A percentile compares a stretch with the other conserved stretches of the same genome.
phyloP scores from a whole-genome alignment of 2,329 filamentous ascomycete genomes.

The Cordyceps cateniannulata region DNA sequence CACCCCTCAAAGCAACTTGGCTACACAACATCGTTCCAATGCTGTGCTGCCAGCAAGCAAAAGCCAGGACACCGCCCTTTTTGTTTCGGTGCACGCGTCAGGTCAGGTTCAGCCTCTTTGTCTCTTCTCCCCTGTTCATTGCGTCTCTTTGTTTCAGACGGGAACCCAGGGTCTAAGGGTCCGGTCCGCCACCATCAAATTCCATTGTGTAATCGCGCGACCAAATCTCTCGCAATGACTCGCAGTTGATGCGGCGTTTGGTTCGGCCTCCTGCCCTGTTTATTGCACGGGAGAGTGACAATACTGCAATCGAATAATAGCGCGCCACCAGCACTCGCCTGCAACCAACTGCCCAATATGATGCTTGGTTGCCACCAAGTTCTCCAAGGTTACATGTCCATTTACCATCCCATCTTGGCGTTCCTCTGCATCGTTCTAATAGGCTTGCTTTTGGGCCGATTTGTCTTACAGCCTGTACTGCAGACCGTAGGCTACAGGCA shows the following conservation, averaged over 20 bases:
- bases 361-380: background rate
- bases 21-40: background rate
- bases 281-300: background rate
- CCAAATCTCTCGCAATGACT: background rate
- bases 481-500: too few species aligned
- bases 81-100: background rate
- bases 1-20: background rate
- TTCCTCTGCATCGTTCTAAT: background rate
- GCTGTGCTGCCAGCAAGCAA: background rate
- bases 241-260: background rate
- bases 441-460: background rate
- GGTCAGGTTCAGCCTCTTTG: background rate
- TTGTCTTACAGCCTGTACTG: background rate
- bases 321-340: background rate
- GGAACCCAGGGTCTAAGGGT: background rate
- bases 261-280: background rate
- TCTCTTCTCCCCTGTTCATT: background rate
- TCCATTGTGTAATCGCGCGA: too few species aligned
- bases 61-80: background rate
- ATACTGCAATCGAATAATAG: background rate
- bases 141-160: constrained; percentile 1
- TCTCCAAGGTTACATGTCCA: background rate
- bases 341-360: background rate
- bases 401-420: background rate
- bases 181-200: background rate